Evolutionary conservation across 2,329 filamentous ascomycete genomes (phyloP).

Genomic region (Monilinia polystroma): DNA sequence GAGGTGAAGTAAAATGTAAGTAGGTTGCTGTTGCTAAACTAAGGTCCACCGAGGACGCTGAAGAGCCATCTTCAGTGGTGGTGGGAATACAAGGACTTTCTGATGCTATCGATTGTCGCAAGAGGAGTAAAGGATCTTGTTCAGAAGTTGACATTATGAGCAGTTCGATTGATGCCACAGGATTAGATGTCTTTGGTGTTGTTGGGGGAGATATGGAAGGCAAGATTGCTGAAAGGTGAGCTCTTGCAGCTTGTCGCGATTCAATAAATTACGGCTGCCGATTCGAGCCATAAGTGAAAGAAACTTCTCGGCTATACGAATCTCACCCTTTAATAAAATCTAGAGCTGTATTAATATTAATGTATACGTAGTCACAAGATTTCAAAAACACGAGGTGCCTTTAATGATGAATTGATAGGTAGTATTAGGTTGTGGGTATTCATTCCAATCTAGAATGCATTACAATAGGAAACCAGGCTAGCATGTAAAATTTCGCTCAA

Average conservation of each 20-base stretch:
- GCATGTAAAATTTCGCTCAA: not conserved
- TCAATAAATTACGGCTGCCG: conserved; percentile 23
- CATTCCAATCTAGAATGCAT: not conserved
- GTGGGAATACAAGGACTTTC: conserved; percentile 70
- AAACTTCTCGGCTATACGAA: conserved; percentile 38
- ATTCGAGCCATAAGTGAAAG: conserved; percentile 24
- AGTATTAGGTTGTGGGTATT: not conserved
- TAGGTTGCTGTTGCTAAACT: conserved; percentile 75
- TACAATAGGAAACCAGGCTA: not conserved
- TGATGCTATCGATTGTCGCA: conserved; percentile 78
- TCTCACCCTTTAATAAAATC: not conserved
- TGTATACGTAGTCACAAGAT: not conserved
- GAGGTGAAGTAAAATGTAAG: conserved; percentile 67
- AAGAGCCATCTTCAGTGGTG: conserved; percentile 63
- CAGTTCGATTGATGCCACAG: conserved; percentile 22
- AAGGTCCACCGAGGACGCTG: conserved; percentile 54
- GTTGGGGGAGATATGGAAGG: not conserved
- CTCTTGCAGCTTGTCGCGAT: conserved; percentile 22
- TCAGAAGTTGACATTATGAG: conserved; percentile 45
- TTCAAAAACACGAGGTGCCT: not conserved
- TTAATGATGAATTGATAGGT: not conserved
- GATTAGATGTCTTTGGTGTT: not conserved
- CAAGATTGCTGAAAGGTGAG: conserved; percentile 18
- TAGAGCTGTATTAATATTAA: not conserved
- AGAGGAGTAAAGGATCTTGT: conserved; percentile 76